These are phyloP conservation scores for Citrus reticulata DNA, from an alignment of 345 rosid genomes.

Conservation along the genomic window DNA sequence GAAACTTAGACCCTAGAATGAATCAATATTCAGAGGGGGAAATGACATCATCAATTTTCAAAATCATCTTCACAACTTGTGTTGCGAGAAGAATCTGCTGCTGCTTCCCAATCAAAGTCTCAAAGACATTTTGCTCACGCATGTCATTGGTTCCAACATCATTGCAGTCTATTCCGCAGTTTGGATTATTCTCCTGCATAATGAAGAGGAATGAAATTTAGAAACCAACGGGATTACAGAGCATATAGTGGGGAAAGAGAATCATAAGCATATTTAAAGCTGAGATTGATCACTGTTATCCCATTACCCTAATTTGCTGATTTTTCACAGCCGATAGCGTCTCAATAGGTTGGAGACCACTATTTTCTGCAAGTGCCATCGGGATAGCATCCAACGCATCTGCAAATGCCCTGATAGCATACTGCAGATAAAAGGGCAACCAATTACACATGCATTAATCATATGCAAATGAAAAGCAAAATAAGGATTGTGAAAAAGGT, in stretches of 20 bases:
- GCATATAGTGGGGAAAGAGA: background rate
- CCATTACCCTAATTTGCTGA: constrained; percentile 79
- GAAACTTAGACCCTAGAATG: background rate
- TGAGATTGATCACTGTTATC: too few species aligned
- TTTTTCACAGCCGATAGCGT: constrained; percentile 90
- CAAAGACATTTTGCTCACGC: constrained; percentile 86
- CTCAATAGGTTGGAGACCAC: constrained; percentile 95
- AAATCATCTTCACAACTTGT: constrained; percentile 96
- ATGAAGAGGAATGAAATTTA: background rate
- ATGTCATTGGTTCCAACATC: constrained; percentile 95
- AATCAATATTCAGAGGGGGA: constrained; percentile 69
- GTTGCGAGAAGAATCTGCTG: constrained; percentile 97
- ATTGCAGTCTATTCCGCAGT: constrained; percentile 88
- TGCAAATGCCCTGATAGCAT: constrained; percentile 89
- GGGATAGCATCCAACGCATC: constrained; percentile 89
- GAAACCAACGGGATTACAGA: background rate
- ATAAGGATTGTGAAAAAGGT: background rate
- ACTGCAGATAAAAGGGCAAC: constrained; percentile 39
- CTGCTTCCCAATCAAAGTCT: constrained; percentile 95
- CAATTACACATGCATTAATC: background rate
- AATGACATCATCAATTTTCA: constrained; percentile 95
- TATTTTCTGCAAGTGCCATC: constrained; percentile 97
- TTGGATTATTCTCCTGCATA: constrained; percentile 76
- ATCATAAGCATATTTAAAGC: background rate
- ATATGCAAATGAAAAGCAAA: background rate